Conservation (phyloP, 192 early-diverging fungal genomes). For the Umbelopsis sp. region DNA sequence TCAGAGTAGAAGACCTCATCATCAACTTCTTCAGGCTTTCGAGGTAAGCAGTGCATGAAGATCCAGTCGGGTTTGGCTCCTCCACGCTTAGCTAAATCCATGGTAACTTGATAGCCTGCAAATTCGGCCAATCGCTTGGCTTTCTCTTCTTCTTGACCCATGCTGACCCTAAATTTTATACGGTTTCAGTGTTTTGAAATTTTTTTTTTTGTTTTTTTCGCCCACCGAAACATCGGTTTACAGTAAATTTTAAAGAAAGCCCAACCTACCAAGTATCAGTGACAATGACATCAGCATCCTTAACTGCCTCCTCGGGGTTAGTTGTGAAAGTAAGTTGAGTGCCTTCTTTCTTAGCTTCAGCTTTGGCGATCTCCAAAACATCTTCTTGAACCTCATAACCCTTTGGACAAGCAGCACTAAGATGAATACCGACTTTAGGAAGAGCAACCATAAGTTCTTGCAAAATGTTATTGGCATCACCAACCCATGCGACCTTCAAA, state of each 20-base stretch:
- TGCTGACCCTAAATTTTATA: slow-evolving; percentile 68
- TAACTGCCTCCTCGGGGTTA: slow-evolving; percentile 78
- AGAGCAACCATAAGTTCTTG: slow-evolving; percentile 88
- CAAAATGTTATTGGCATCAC: slow-evolving; percentile 97
- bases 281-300: slow-evolving; percentile 85
- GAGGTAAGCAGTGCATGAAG: slow-evolving; percentile 98
- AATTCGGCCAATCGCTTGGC: slow-evolving; percentile 80
- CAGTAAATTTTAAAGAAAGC: neutral
- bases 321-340: slow-evolving; percentile 56
- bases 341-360: slow-evolving; percentile 58
- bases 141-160: slow-evolving; percentile 97
- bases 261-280: slow-evolving; percentile 94
- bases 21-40: slow-evolving; percentile 96
- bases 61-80: slow-evolving; percentile 87
- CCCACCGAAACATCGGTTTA: neutral
- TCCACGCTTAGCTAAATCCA: slow-evolving; percentile 75
- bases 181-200: neutral
- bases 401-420: slow-evolving; percentile 83
- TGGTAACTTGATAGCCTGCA: slow-evolving; percentile 86
- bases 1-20: slow-evolving; percentile 93
- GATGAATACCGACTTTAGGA: slow-evolving; percentile 83
- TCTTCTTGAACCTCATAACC: slow-evolving; percentile 76
- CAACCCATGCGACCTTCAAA: slow-evolving; percentile 94
- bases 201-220: no score
- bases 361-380: slow-evolving; percentile 67